Evolutionary conservation across 768 basidiomycete species (phyloP), one percentile per base, ranked within the genome.

Genomic region (Hygrocybe coccinea): DNA sequence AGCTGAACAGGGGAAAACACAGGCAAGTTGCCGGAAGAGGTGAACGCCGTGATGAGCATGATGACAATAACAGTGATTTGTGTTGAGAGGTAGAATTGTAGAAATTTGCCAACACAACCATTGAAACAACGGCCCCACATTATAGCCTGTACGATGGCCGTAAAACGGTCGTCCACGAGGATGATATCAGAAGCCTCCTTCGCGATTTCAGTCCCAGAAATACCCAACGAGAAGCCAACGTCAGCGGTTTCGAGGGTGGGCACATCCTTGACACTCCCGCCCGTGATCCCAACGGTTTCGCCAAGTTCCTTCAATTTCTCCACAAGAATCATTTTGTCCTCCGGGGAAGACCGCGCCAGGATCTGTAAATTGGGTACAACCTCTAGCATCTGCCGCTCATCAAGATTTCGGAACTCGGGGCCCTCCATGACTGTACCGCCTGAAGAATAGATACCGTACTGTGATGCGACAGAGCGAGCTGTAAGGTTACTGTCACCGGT

Each of bases 61-160:
- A 97, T 87, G 55, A 95, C 70, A 48, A 99, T 94, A 35, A 95
- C 95, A 5, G 94, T 93, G 58, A 97, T 83, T 76, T 98, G 98
- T 63, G 90, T 90, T 19, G 89, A 91, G 57, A 91, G 78, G 71
- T 92, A 93, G 79, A 97, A 97, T 74, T 97, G 95, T 56, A 99
- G 67, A 75, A 98, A 98, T 75, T 98, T 99, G 67, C 88, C 85
- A 50, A 98, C 97, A 0, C 94, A 85, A 65, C 98, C 97, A 69
- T 97, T 98, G 58, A 99, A 95, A 64, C 93, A 95, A 47, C 97
- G 90, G 43, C 97, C 97, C 95, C 97, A 98, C 79, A 97, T 95
- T 63, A 98, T 97, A 54, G 97, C 97, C 63, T 91, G 87, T 61
- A 97, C 92, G 64, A 99, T 94, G 1, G 91, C 94, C 4, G 91